A percentile compares a stretch with the other conserved stretches of the same genome.
phyloP scores from a whole-genome alignment of 495 filamentous ascomycete genomes.

The Melanomma pulvis-pyrius region DNA sequence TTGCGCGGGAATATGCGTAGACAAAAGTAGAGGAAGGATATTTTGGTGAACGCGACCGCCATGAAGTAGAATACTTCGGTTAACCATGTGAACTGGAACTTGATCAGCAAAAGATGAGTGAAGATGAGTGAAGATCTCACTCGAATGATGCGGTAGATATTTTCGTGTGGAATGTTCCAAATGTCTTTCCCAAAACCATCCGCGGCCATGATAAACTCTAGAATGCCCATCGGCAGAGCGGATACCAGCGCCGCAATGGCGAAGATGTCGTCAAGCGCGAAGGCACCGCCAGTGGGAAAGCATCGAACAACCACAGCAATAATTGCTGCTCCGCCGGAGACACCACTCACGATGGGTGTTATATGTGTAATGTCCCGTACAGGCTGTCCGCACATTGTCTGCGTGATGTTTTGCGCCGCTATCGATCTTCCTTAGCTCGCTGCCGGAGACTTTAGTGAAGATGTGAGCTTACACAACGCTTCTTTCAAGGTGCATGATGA shows the following conservation, averaged over 20 bases:
- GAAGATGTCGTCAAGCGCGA: constrained; percentile 16
- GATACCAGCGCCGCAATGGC: not conserved
- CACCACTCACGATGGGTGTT: not conserved
- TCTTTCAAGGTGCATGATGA: constrained; percentile 18
- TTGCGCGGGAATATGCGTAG: constrained; percentile 52
- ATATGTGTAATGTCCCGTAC: constrained; percentile 20
- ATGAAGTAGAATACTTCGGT: constrained; percentile 42
- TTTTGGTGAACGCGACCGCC: constrained; percentile 46
- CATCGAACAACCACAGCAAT: constrained; percentile 13
- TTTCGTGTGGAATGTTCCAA: constrained; percentile 23
- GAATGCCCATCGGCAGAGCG: not conserved
- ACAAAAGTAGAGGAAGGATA: constrained; percentile 55
- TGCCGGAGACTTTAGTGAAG: not conserved
- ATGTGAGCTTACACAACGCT: constrained; percentile 9
- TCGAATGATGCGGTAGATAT: constrained; percentile 9
- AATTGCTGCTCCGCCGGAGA: constrained; percentile 1
- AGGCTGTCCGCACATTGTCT: constrained; percentile 8
- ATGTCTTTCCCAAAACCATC: constrained; percentile 20
- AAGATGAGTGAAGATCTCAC: not conserved
- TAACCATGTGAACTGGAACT: constrained; percentile 4
- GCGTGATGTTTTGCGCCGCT: constrained; percentile 20
- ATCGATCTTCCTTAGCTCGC: not conserved
- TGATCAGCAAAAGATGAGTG: not conserved
- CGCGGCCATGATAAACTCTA: not conserved
- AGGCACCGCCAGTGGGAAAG: not conserved